A percentile compares a stretch with the other conserved stretches of the same genome.
Conservation (phyloP, 306 rosid genomes). For the Morella rubra region DNA sequence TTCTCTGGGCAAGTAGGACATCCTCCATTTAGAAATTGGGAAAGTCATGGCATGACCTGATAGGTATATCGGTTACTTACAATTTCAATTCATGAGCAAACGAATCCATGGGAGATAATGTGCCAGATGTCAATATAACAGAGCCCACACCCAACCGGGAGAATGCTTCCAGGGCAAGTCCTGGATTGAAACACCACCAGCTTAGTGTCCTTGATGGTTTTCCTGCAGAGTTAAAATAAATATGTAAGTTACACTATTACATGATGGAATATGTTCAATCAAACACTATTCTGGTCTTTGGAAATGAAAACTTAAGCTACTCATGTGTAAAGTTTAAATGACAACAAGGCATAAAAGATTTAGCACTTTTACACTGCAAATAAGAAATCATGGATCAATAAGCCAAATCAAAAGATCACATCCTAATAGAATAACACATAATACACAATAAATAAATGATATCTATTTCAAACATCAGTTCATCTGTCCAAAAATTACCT, state of each 20-base stretch:
- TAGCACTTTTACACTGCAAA: background rate
- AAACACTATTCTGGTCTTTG: constrained; percentile 6
- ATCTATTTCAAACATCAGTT: constrained; percentile 20
- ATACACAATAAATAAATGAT: background rate
- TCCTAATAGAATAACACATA: constrained; percentile 13
- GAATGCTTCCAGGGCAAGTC: constrained; percentile 88
- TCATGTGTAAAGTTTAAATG: background rate
- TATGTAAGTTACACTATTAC: constrained; percentile 25
- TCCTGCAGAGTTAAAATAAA: constrained; percentile 48
- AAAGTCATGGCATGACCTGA: constrained; percentile 25
- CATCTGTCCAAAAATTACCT: constrained; percentile 48
- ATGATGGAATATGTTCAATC: constrained; percentile 21
- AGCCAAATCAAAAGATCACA: constrained; percentile 8
- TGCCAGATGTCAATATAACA: constrained; percentile 91
- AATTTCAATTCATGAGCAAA: constrained; percentile 85
- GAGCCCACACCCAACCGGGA: constrained; percentile 67
- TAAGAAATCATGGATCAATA: background rate
- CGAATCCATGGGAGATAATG: constrained; percentile 88
- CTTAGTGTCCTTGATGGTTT: constrained; percentile 81
- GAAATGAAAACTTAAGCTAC: constrained; percentile 3
- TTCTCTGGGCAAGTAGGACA: constrained; percentile 54
- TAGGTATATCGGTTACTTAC: constrained; percentile 41
- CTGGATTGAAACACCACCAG: constrained; percentile 99
- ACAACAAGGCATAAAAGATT: background rate
- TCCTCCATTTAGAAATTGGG: constrained; percentile 22